A percentile compares a stretch with the other conserved stretches of the same genome.
These are phyloP conservation scores for Debaryomyces sp. DNA, from an alignment of 1,139 yeast species.

Conservation along the genomic window DNA sequence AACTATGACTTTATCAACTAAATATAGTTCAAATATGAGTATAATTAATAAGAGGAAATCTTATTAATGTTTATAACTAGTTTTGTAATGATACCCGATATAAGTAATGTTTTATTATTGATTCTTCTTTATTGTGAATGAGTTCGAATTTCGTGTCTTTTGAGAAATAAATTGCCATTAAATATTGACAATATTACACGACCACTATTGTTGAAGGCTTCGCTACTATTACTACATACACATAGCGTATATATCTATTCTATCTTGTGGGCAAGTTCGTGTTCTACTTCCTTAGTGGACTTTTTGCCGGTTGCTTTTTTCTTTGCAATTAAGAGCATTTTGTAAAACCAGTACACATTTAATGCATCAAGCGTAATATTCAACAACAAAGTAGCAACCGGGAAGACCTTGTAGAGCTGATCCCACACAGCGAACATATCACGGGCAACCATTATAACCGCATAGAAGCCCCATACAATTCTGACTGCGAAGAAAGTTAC, in stretches of 20 bases:
- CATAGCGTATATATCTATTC: constrained; percentile 14
- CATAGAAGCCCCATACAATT: constrained; percentile 87
- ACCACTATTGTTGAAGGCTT: background rate
- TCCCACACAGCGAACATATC: constrained; percentile 52
- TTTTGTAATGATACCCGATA: constrained; percentile 1
- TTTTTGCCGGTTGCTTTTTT: constrained; percentile 39
- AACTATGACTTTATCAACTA: constrained; percentile 2
- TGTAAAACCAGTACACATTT: constrained; percentile 78
- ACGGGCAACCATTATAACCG: constrained; percentile 53
- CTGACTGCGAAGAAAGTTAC: constrained; percentile 74
- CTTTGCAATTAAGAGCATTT: constrained; percentile 76
- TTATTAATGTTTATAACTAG: background rate
- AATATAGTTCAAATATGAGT: constrained; percentile 3
- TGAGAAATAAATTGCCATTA: constrained; percentile 7
- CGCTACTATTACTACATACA: background rate
- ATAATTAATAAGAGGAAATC: background rate
- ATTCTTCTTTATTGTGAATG: background rate
- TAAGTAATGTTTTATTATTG: background rate
- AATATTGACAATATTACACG: constrained; percentile 3
- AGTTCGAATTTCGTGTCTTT: constrained; percentile 8
- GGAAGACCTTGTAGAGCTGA: constrained; percentile 26
- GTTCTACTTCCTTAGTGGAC: constrained; percentile 23
- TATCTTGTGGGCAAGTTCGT: constrained; percentile 25
- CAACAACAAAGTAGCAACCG: constrained; percentile 53
- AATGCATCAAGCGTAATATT: constrained; percentile 68